These are phyloP conservation scores for Naganishia sp. DNA, from an alignment of 1,284 basidiomycete species.

Conservation along the genomic window DNA sequence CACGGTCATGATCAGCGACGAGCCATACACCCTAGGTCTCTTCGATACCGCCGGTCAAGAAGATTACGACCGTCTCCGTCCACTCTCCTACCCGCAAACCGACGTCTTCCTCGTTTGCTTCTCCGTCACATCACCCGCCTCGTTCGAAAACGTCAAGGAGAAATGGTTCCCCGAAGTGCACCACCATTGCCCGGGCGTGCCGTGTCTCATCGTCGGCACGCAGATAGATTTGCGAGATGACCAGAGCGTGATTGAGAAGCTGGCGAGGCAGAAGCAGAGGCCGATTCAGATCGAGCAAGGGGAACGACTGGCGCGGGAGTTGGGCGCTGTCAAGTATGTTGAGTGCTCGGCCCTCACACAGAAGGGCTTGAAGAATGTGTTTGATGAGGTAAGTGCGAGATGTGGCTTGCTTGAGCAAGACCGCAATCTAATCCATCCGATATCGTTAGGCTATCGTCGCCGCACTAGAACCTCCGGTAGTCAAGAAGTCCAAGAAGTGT, in stretches of 20 bases:
- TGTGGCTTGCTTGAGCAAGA: background rate
- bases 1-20: slow-evolving; percentile 99
- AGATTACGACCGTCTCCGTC: slow-evolving; percentile 98
- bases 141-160: slow-evolving; percentile 99
- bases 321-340: slow-evolving; percentile 98
- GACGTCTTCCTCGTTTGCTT: slow-evolving; percentile 99
- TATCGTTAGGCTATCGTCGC: slow-evolving; percentile 85
- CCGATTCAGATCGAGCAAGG: slow-evolving; percentile 87
- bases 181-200: slow-evolving; percentile 99
- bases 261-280: slow-evolving; percentile 91
- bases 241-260: slow-evolving; percentile 87
- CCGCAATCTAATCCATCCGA: background rate
- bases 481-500: slow-evolving; percentile 81
- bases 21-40: slow-evolving; percentile 95
- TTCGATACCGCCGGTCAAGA: slow-evolving; percentile 99
- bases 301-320: slow-evolving; percentile 88
- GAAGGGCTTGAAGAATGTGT: slow-evolving; percentile 99
- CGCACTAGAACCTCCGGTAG: slow-evolving; percentile 91
- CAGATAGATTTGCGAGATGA: slow-evolving; percentile 98
- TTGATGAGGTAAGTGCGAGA: slow-evolving; percentile 80
- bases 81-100: slow-evolving; percentile 98
- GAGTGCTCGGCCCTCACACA: slow-evolving; percentile 99
- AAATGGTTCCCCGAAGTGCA: slow-evolving; percentile 99
- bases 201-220: slow-evolving; percentile 97
- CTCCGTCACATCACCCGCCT: slow-evolving; percentile 96